Conservation (phyloP, 768 basidiomycete genomes). For the Psilocybe cubensis region DNA sequence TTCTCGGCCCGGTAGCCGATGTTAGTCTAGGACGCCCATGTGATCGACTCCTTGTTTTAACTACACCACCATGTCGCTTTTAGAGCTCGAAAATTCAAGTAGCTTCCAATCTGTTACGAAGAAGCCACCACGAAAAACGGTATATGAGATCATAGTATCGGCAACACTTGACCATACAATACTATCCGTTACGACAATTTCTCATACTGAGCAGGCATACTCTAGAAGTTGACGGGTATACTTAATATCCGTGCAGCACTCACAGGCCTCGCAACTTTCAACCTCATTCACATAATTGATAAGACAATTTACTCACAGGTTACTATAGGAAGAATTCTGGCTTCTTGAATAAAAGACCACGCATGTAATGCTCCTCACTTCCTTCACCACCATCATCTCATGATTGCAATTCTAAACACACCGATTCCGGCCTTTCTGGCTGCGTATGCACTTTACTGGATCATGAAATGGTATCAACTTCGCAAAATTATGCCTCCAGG, state of each 20-base stretch:
- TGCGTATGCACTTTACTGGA: slow-evolving; percentile 23
- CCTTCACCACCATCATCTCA: background rate
- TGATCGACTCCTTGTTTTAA: background rate
- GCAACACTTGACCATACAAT: too few species aligned
- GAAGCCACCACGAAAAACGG: too few species aligned
- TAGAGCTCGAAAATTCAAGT: background rate
- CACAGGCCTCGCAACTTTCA: background rate
- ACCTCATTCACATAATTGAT: background rate
- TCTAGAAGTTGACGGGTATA: slow-evolving; percentile 3
- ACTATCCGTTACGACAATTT: too few species aligned
- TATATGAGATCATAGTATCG: too few species aligned
- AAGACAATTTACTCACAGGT: background rate
- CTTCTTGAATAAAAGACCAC: background rate
- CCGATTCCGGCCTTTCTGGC: slow-evolving; percentile 8
- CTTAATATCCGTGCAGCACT: slow-evolving; percentile 1
- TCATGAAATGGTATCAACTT: slow-evolving; percentile 32
- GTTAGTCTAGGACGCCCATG: background rate
- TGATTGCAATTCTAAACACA: slow-evolving; percentile 4
- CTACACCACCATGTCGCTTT: background rate
- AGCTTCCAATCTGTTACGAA: background rate
- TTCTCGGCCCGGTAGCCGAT: background rate
- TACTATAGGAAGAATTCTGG: background rate
- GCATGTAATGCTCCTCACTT: background rate
- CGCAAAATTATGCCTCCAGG: slow-evolving; percentile 47
- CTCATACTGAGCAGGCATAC: background rate